Evolutionary conservation across 805 yeast species (phyloP).

Genomic region (Candida sanyiensis): DNA sequence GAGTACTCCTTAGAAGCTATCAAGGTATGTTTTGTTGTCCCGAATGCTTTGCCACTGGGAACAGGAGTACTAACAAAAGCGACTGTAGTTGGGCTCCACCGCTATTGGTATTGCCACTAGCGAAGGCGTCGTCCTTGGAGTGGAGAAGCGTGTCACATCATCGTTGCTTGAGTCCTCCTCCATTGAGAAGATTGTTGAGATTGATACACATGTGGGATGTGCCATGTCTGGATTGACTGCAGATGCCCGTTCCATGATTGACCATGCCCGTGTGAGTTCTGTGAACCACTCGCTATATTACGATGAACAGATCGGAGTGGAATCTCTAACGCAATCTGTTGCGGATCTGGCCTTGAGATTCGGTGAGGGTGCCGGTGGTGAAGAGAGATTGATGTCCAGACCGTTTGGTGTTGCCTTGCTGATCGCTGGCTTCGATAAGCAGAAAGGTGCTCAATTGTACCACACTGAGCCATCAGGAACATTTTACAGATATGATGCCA

Average conservation of each 20-base stretch:
- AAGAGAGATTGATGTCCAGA: slow-evolving; percentile 86
- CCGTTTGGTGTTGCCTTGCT: slow-evolving; percentile 98
- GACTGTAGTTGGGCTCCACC: slow-evolving; percentile 69
- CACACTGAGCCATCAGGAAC: slow-evolving; percentile 99
- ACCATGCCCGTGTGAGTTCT: slow-evolving; percentile 89
- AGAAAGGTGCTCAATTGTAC: slow-evolving; percentile 91
- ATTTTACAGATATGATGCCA: slow-evolving; percentile 94
- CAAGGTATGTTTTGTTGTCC: slow-evolving; percentile 44
- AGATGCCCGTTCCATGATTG: slow-evolving; percentile 97
- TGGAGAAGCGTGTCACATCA: slow-evolving; percentile 95
- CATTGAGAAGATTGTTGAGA: slow-evolving; percentile 93
- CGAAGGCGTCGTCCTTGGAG: slow-evolving; percentile 94
- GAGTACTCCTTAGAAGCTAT: slow-evolving; percentile 97
- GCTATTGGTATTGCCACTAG: slow-evolving; percentile 95
- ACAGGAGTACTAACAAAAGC: slow-evolving; percentile 4
- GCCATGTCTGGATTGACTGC: slow-evolving; percentile 99
- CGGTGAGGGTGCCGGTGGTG: slow-evolving; percentile 97
- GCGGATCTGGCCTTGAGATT: slow-evolving; percentile 95
- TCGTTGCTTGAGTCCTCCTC: slow-evolving; percentile 85
- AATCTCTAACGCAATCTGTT: slow-evolving; percentile 90
- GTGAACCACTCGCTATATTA: slow-evolving; percentile 86
- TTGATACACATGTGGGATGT: slow-evolving; percentile 91
- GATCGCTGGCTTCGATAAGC: slow-evolving; percentile 90
- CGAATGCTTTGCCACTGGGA: background rate
- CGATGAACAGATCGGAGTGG: slow-evolving; percentile 89